phyloP scores from a whole-genome alignment of 768 basidiomycete genomes.

The Rhizopogon roseolus region DNA sequence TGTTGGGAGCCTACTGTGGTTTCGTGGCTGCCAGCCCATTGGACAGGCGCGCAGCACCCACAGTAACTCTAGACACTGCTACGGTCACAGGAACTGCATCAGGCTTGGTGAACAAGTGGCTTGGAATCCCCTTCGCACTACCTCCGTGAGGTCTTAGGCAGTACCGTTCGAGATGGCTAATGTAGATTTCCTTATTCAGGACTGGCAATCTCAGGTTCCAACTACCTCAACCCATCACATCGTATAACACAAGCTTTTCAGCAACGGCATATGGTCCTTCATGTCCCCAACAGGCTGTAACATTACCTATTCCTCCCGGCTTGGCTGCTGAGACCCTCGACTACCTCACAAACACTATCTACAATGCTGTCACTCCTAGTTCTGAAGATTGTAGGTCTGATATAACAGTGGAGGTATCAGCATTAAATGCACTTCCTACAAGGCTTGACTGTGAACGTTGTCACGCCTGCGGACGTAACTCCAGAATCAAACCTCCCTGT shows the following conservation, averaged over 20 bases:
- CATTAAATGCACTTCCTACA: neutral
- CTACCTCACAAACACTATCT: slow-evolving; percentile 24
- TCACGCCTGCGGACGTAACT: slow-evolving; percentile 38
- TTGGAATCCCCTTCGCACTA: slow-evolving; percentile 38
- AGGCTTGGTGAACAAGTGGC: slow-evolving; percentile 24
- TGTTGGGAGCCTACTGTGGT: neutral
- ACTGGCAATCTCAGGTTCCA: slow-evolving; percentile 31
- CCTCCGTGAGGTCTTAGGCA: slow-evolving; percentile 26
- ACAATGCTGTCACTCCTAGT: slow-evolving; percentile 24
- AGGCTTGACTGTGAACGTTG: slow-evolving; percentile 51
- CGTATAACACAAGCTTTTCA: slow-evolving; percentile 26
- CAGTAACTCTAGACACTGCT: slow-evolving; percentile 23
- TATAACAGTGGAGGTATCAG: neutral
- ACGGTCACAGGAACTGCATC: slow-evolving; percentile 21
- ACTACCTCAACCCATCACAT: slow-evolving; percentile 23
- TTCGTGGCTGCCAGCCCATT: neutral
- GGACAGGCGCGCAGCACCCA: slow-evolving; percentile 8
- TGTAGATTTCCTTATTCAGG: slow-evolving; percentile 10
- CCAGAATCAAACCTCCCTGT: slow-evolving; percentile 46
- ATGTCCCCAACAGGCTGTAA: slow-evolving; percentile 31
- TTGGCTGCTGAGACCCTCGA: slow-evolving; percentile 13
- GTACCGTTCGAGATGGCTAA: neutral
- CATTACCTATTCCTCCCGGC: slow-evolving; percentile 8
- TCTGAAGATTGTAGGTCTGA: slow-evolving; percentile 42
- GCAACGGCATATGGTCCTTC: slow-evolving; percentile 32